A percentile compares a stretch with the other conserved stretches of the same genome.
These are phyloP conservation scores for Eucalyptus pauciflora DNA, from an alignment of 345 rosid genomes.

Conservation along the genomic window DNA sequence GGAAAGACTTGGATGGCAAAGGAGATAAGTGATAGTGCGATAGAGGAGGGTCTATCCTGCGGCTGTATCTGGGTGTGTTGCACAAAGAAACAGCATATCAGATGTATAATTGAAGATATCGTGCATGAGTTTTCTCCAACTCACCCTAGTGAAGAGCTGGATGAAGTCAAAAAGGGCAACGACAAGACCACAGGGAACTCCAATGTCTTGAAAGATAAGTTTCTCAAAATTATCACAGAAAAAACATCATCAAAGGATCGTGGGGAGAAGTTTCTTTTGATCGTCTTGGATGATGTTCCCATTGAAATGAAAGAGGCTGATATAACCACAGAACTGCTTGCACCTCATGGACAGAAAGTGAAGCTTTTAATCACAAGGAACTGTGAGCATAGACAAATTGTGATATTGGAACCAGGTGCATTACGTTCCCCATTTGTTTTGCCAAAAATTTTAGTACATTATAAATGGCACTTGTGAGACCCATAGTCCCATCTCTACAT, in stretches of 20 bases:
- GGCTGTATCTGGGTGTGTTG: slow-evolving; percentile 22
- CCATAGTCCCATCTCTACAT: not conserved
- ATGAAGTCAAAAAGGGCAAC: not conserved
- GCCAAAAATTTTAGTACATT: not conserved
- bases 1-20: slow-evolving; percentile 48
- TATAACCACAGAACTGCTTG: not conserved
- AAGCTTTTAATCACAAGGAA: slow-evolving; percentile 9
- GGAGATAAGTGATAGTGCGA: not conserved
- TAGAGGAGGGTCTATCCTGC: not conserved
- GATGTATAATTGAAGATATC: slow-evolving; percentile 16
- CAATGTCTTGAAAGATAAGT: not conserved
- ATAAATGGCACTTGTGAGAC: not conserved
- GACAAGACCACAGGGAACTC: not conserved
- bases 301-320: not conserved
- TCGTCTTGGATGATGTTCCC: slow-evolving; percentile 32
- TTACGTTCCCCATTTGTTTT: not conserved
- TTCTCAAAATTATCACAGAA: slow-evolving; percentile 1
- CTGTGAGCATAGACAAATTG: not conserved
- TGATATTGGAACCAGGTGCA: not conserved
- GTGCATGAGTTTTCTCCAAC: slow-evolving; percentile 20
- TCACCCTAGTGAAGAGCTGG: slow-evolving; percentile 10
- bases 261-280: slow-evolving; percentile 1
- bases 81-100: not conserved
- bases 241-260: not conserved
- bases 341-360: not conserved